phyloP scores from a whole-genome alignment of 2,329 filamentous ascomycete species.

The Diplodia intermedia region DNA sequence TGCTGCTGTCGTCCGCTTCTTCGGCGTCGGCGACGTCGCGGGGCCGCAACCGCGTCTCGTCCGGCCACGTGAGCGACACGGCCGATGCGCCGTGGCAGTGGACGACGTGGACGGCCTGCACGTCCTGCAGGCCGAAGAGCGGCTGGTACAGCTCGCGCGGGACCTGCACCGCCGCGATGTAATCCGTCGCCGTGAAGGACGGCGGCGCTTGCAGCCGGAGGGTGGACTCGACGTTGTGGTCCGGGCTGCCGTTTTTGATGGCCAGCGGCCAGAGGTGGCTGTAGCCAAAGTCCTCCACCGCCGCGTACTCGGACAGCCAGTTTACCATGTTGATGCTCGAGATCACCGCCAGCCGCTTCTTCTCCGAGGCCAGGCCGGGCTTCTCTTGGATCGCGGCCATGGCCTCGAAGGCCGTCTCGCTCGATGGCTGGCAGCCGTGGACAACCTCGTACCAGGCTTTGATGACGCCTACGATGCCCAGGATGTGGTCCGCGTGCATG shows the following conservation, averaged over 20 bases:
- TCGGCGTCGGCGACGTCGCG: too few relatives aligned
- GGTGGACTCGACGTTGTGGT: not conserved
- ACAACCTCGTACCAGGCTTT: slow-evolving; percentile 75
- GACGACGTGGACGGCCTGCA: slow-evolving; percentile 71
- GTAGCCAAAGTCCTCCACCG: slow-evolving; percentile 78
- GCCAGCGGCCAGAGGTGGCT: slow-evolving; percentile 62
- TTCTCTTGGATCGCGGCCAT: slow-evolving; percentile 46
- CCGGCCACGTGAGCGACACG: slow-evolving; percentile 75
- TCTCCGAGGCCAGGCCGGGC: slow-evolving; percentile 35
- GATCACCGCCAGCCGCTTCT: slow-evolving; percentile 64
- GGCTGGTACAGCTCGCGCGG: slow-evolving; percentile 47
- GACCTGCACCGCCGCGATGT: not conserved
- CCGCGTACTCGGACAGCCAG: slow-evolving; percentile 80
- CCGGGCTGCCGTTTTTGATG: slow-evolving; percentile 40
- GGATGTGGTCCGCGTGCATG: slow-evolving; percentile 93
- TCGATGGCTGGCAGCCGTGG: slow-evolving; percentile 49
- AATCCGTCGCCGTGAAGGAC: not conserved
- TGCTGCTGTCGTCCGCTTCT: too few relatives aligned
- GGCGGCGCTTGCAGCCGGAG: slow-evolving; percentile 5
- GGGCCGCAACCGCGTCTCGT: slow-evolving; percentile 49
- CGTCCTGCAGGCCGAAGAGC: slow-evolving; percentile 67
- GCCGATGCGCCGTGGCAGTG: slow-evolving; percentile 85
- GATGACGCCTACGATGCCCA: slow-evolving; percentile 83
- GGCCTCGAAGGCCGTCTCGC: slow-evolving; percentile 34
- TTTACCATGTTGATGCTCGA: slow-evolving; percentile 74